Percentiles rank a stretch among this genome's conserved stretches.
These are phyloP conservation scores for Blastomyces percursus DNA, from an alignment of 2,329 filamentous ascomycete genomes.

Conservation along the genomic window DNA sequence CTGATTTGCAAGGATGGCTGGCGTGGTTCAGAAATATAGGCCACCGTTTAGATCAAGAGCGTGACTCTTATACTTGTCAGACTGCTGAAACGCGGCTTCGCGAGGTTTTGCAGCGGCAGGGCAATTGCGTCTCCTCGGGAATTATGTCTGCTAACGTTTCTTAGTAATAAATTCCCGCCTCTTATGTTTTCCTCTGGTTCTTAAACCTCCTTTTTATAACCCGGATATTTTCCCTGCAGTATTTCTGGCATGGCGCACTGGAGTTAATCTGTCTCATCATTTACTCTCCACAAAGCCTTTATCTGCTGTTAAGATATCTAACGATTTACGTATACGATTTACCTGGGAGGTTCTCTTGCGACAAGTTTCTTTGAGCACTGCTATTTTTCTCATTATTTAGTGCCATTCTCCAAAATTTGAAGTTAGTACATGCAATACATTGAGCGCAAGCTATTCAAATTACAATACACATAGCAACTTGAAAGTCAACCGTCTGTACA, in stretches of 20 bases:
- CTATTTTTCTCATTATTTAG: background rate
- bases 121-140: conserved; percentile 1
- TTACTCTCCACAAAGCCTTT: background rate
- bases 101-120: conserved; percentile 25
- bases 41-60: conserved; percentile 10
- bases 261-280: background rate
- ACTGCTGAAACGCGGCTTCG: conserved; percentile 30
- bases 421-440: background rate
- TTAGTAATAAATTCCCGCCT: background rate
- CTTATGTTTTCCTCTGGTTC: background rate
- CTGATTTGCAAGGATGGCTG: conserved; percentile 27
- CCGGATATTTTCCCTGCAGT: background rate
- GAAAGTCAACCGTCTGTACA: background rate
- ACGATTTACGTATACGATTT: background rate
- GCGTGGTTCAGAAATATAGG: conserved; percentile 25
- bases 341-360: background rate
- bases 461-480: background rate
- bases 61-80: conserved; percentile 15
- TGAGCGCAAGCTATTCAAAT: background rate
- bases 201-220: background rate
- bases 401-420: background rate
- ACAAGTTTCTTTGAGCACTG: background rate
- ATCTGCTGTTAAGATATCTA: background rate
- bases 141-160: background rate
- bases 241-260: background rate